A percentile compares a stretch with the other conserved stretches of the same genome.
These are phyloP conservation scores for Cymbopogon citratus DNA, from an alignment of 176 grass and related monocot genomes.

Conservation along the genomic window DNA sequence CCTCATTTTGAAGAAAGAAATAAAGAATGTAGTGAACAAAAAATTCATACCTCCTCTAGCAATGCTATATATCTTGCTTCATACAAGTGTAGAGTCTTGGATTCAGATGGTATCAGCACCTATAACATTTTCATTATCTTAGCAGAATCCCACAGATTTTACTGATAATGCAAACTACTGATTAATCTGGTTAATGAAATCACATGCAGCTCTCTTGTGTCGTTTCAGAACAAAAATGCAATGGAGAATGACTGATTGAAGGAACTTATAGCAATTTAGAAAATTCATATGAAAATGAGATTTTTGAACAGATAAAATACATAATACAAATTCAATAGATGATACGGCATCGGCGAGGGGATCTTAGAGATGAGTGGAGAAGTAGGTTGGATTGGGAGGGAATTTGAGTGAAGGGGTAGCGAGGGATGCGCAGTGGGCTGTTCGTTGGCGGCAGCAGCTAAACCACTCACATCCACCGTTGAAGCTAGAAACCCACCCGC, in stretches of 20 bases:
- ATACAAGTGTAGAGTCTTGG: conserved; percentile 89
- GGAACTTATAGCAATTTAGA: not conserved
- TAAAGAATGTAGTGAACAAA: not conserved
- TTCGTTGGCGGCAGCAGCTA: too few species aligned
- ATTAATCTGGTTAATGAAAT: not conserved
- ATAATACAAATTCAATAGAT: not conserved
- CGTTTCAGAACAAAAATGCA: not conserved
- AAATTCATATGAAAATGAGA: not conserved
- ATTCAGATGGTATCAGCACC: conserved; percentile 90
- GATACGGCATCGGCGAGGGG: not conserved
- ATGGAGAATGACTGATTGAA: not conserved
- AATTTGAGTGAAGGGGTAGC: too few species aligned
- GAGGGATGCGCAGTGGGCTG: too few species aligned
- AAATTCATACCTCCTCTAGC: conserved; percentile 68
- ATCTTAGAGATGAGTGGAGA: too few species aligned
- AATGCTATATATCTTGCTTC: conserved; percentile 92
- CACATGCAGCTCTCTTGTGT: not conserved
- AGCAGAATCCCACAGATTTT: conserved; percentile 12
- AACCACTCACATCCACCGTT: too few species aligned
- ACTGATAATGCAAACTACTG: not conserved
- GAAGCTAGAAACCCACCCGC: too few species aligned
- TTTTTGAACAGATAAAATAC: not conserved
- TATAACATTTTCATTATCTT: conserved; percentile 37
- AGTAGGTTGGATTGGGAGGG: too few species aligned
- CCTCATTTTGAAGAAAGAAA: not conserved